Evolutionary conservation across 208 protist species (phyloP).

Genomic region (Trypanosoma cruzi): DNA sequence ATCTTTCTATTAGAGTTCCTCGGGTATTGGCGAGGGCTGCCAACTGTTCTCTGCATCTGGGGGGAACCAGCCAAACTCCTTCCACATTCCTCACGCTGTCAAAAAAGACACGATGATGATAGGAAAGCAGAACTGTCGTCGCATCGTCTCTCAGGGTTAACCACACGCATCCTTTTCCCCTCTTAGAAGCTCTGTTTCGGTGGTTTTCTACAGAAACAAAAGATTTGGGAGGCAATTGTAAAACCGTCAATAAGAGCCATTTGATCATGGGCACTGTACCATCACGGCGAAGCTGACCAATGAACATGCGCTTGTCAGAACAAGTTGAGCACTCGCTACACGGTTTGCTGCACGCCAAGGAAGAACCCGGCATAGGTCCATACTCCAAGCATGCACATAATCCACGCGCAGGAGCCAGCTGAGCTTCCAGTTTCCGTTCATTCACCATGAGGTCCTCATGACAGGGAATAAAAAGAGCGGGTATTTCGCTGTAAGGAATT

Average conservation of each 20-base stretch:
- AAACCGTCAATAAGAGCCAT: conserved; percentile 65
- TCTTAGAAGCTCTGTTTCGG: conserved; percentile 48
- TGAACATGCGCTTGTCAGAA: conserved; percentile 47
- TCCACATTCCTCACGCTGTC: conserved; percentile 57
- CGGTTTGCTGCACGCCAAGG: neutral
- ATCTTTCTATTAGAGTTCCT: conserved; percentile 26
- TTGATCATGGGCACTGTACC: conserved; percentile 73
- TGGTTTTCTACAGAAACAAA: conserved; percentile 73
- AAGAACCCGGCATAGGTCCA: conserved; percentile 26
- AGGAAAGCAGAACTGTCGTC: conserved; percentile 38
- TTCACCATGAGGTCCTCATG: conserved; percentile 61
- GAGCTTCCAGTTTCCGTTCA: conserved; percentile 40
- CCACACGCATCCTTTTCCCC: conserved; percentile 83
- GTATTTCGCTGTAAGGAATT: conserved; percentile 39
- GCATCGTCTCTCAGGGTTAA: conserved; percentile 42
- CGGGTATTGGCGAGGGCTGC: conserved; percentile 34
- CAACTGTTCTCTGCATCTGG: conserved; percentile 29
- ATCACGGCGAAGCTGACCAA: conserved; percentile 78
- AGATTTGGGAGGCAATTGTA: conserved; percentile 37
- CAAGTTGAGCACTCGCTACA: neutral
- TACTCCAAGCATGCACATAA: conserved; percentile 33
- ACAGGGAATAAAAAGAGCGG: conserved; percentile 70
- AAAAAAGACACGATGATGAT: conserved; percentile 74
- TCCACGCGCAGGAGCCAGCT: conserved; percentile 29
- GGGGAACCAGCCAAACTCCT: conserved; percentile 54